Evolutionary conservation across 257 asterid species (phyloP), one percentile per base, ranked within the genome.

Genomic region (Solanum chiquidenum): DNA sequence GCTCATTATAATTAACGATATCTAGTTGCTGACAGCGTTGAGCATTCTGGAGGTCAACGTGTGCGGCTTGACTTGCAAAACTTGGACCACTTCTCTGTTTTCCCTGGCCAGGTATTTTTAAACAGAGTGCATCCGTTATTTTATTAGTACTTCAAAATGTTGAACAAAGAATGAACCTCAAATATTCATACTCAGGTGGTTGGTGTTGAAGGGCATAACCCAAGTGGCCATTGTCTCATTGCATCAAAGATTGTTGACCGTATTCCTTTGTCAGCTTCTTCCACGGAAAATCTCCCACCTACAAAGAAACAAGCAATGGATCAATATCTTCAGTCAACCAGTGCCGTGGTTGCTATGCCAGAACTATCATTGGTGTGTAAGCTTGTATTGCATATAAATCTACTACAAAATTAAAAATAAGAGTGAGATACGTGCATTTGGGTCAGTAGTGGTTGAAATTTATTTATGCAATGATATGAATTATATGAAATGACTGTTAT

Each of bases 21-120:
- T 83, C 33, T 83, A 44, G 66, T 62, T 86, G 64, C 72, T 74
- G 82, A 87, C 93, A 97, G 99, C 88, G 98, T 94, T 55, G 98
- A 97, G 94, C 98, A 94, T 91, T 95, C 99, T 88, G 99, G 99
- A 84, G 99, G 99, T 90, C 99, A 95, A 90, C 95, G 98, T 37
- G 98, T 97, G 89, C 98, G 98, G 66, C 96, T 97, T 86, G 99
- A 97, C 93, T 88, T 97, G 96, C 96, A 94, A 86, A 95, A 94
- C 87, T 86, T 97, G 89, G 92, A 91, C 89, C 98, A 94, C 44
- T 95, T 94, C 83, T 97, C 99, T 75, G 90, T 95, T 92, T 97
- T 97, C 90, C 99, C 99, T 25, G 99, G 99, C 90, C 99, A 97
- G 99, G 99, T 94, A 87, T 13, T 13, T 58, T 49, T 46, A 21